Evolutionary conservation across 495 filamentous ascomycete species (phyloP), one percentile per base, ranked within the genome.

Genomic region (Antarctomyces pellizariae): DNA sequence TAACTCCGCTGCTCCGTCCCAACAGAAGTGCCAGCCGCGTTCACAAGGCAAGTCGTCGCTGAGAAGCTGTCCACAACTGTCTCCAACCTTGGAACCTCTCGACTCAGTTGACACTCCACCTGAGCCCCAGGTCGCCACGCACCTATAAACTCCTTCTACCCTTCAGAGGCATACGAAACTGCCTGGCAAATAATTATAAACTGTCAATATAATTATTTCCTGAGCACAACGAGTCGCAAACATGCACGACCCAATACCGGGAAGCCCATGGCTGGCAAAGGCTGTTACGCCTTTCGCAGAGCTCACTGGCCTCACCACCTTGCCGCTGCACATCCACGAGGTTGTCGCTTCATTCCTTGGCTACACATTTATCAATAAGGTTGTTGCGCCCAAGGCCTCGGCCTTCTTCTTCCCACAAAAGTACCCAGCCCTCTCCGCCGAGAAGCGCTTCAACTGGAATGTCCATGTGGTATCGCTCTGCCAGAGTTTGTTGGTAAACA

Each of bases 381-480:
- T 67, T 44, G 31, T 89, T 39, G 83, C 89, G 14, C 89, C 86
- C 12, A 38, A 53, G 16, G 30, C 95, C 25, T 90, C 79, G 25
- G 48, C 48, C 23, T 38, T 49, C 28, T 42, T 84, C 30, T 76
- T 83, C 42, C 71, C 83, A n/a, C 39, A 45, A 17, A 58, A 58
- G 37, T 97, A 95, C 51, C 50, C 59, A 7, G 53, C 56, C 16
- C 54, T 92, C 30, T 59, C 59, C 26, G 49, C 47, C 6, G 62
- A 70, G 16, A 84, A 74, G 25, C 67, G 62, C 46, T 52, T 84
- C 35, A 95, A 84, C 62, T 99, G 86, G 86, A 75, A 99, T 49
- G 73, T 92, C 15, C 86, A 93, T 45, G 74, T 93, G 39, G 89
- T 95, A 13, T 90, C 78, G 8, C 52, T 99, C n/a, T 53, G 77